Conservation (phyloP, 768 basidiomycete genomes). For the Pisolithus marmoratus region DNA sequence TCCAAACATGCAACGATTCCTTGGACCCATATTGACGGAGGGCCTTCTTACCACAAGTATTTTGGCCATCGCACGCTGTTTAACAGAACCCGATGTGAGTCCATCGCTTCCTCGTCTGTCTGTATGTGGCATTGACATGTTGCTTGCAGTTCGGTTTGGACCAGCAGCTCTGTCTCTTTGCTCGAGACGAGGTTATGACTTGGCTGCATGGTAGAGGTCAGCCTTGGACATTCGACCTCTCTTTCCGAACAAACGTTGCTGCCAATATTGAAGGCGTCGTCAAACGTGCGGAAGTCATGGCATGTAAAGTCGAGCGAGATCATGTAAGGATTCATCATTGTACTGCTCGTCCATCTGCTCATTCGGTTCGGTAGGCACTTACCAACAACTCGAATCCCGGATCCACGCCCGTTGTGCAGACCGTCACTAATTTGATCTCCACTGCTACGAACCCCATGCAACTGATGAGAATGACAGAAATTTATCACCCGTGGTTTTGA, state of each 20-base stretch:
- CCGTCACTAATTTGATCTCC: slow-evolving; percentile 76
- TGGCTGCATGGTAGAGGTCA: slow-evolving; percentile 62
- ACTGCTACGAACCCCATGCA: slow-evolving; percentile 82
- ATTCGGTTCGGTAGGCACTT: slow-evolving; percentile 2
- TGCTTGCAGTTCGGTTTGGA: slow-evolving; percentile 77
- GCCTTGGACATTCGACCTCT: slow-evolving; percentile 50
- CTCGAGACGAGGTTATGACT: slow-evolving; percentile 84
- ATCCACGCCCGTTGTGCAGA: slow-evolving; percentile 59
- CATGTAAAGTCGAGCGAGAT: slow-evolving; percentile 83
- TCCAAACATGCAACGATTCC: slow-evolving; percentile 91
- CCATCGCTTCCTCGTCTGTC: not conserved
- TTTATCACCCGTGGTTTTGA: slow-evolving; percentile 84
- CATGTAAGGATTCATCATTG: slow-evolving; percentile 41
- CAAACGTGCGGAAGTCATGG: slow-evolving; percentile 76
- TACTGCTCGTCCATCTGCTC: not conserved
- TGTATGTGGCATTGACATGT: not conserved
- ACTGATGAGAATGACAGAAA: slow-evolving; percentile 80
- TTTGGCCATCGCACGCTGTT: slow-evolving; percentile 84
- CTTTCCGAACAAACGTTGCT: slow-evolving; percentile 55
- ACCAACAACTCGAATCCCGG: slow-evolving; percentile 17
- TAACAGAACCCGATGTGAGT: slow-evolving; percentile 87
- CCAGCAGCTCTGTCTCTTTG: slow-evolving; percentile 85
- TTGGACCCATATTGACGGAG: slow-evolving; percentile 85
- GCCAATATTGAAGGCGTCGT: slow-evolving; percentile 65
- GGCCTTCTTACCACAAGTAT: slow-evolving; percentile 82